These are phyloP conservation scores for Fusarium abutilonis DNA, from an alignment of 2,329 filamentous ascomycete genomes.

Conservation along the genomic window DNA sequence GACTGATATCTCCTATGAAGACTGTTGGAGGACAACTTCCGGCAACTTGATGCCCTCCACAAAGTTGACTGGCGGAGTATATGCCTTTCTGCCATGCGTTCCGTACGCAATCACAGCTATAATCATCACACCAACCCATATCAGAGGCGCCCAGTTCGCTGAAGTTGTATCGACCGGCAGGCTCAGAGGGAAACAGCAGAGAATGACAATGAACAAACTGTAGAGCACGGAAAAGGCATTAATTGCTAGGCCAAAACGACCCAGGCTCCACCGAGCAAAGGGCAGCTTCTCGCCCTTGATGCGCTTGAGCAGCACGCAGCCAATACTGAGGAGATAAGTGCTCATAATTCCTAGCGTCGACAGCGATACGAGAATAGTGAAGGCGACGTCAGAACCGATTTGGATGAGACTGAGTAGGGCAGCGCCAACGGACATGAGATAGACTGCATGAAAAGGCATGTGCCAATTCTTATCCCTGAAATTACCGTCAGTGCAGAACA, in stretches of 20 bases:
- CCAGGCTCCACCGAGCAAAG: conserved; percentile 21
- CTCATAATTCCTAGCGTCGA: conserved; percentile 28
- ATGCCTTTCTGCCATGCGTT: conserved; percentile 4
- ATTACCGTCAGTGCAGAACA: background rate
- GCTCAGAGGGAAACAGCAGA: conserved; percentile 23
- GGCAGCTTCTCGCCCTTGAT: conserved; percentile 22
- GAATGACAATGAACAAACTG: conserved; percentile 28
- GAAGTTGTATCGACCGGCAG: conserved; percentile 17
- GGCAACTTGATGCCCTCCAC: conserved; percentile 21
- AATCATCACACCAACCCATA: conserved; percentile 24
- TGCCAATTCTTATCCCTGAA: conserved; percentile 26
- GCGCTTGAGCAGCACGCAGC: conserved; percentile 26
- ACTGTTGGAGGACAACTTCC: conserved; percentile 17
- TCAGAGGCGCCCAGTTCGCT: conserved; percentile 28
- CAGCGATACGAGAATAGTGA: conserved; percentile 16
- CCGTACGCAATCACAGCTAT: conserved; percentile 16
- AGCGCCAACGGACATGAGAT: conserved; percentile 28
- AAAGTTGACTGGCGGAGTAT: conserved; percentile 27
- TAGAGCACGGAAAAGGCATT: conserved; percentile 26
- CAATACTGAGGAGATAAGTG: conserved; percentile 27
- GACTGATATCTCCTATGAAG: background rate
- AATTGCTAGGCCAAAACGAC: conserved; percentile 11
- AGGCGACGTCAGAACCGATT: conserved; percentile 23
- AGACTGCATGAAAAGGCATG: conserved; percentile 27
- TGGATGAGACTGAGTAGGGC: conserved; percentile 23